These are phyloP conservation scores for Posidonia oceanica DNA, from an alignment of 116 monocot species.

Conservation along the genomic window DNA sequence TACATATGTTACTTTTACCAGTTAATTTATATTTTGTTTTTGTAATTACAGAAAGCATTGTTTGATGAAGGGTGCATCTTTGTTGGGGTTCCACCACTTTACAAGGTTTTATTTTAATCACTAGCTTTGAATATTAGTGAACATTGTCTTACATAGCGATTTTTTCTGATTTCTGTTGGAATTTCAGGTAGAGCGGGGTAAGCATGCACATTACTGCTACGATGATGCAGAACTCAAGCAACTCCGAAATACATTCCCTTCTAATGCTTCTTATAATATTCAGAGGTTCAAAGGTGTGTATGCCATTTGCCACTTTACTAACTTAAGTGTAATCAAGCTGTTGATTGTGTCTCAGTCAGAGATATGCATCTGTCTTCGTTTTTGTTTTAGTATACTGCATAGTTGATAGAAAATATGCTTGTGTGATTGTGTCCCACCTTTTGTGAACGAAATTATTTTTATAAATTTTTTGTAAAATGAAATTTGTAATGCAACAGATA, in stretches of 20 bases:
- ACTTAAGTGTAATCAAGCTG: not conserved
- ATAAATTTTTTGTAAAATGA: too few species aligned
- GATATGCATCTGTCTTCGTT: not conserved
- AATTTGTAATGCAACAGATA: too few species aligned
- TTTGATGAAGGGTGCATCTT: conserved; percentile 98
- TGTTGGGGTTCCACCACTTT: conserved; percentile 96
- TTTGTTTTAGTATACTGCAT: not conserved
- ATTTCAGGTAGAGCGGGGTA: conserved; percentile 81
- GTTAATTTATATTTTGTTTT: not conserved
- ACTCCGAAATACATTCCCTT: conserved; percentile 53
- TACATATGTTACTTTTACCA: not conserved
- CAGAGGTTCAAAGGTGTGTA: conserved; percentile 92
- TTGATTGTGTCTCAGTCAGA: too few species aligned
- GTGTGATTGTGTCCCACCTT: too few species aligned
- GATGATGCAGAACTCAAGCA: conserved; percentile 73
- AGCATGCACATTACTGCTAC: conserved; percentile 81
- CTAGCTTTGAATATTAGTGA: not conserved
- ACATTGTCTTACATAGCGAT: not conserved
- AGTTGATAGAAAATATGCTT: too few species aligned
- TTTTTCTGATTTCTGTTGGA: not conserved
- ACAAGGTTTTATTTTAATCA: conserved; percentile 46
- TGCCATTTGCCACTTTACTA: not conserved
- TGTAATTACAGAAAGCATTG: conserved; percentile 60
- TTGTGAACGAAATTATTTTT: too few species aligned
- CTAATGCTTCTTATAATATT: conserved; percentile 77